Evolutionary conservation across 177 flowering plant species (phyloP).

Genomic region (Tripterygium wilfordii): DNA sequence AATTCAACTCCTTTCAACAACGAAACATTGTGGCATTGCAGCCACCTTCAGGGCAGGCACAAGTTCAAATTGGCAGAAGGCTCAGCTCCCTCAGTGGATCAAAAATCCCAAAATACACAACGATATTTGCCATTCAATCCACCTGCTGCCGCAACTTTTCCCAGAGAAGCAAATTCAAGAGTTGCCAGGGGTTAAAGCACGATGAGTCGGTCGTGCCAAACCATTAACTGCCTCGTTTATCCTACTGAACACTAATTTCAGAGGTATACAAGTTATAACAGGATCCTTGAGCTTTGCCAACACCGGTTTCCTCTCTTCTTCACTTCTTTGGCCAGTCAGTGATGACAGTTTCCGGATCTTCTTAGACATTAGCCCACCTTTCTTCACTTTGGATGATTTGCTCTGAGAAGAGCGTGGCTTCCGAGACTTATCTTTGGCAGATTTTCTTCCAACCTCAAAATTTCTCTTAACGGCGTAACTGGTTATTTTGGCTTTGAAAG

Average conservation of each 20-base stretch:
- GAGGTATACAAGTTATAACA: conserved; percentile 60
- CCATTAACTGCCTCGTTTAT: conserved; percentile 63
- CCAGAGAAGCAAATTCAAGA: conserved; percentile 6
- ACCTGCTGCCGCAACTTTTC: too few relatives aligned
- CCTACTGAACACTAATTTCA: conserved; percentile 75
- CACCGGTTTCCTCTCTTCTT: conserved; percentile 24
- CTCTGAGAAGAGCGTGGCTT: conserved; percentile 14
- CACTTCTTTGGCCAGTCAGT: conserved; percentile 29
- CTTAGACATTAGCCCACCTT: conserved; percentile 33
- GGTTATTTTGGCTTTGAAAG: conserved; percentile 4
- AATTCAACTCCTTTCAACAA: too few relatives aligned
- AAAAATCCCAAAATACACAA: too few relatives aligned
- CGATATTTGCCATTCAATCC: too few relatives aligned
- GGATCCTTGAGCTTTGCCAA: conserved; percentile 41
- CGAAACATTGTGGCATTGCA: too few relatives aligned
- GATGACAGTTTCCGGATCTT: conserved; percentile 69
- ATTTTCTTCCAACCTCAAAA: conserved; percentile 8
- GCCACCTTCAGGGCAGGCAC: too few relatives aligned
- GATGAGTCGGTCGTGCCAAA: conserved; percentile 19
- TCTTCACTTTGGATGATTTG: conserved; percentile 30
- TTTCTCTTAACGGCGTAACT: conserved; percentile 9
- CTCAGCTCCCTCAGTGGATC: too few relatives aligned
- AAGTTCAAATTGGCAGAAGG: too few relatives aligned
- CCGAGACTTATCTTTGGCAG: conserved; percentile 13
- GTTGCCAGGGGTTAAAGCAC: conserved; percentile 8